Base-by-base conservation (phyloP, 306 rosid genomes). In the Psophocarpus tetragonolobus region DNA sequence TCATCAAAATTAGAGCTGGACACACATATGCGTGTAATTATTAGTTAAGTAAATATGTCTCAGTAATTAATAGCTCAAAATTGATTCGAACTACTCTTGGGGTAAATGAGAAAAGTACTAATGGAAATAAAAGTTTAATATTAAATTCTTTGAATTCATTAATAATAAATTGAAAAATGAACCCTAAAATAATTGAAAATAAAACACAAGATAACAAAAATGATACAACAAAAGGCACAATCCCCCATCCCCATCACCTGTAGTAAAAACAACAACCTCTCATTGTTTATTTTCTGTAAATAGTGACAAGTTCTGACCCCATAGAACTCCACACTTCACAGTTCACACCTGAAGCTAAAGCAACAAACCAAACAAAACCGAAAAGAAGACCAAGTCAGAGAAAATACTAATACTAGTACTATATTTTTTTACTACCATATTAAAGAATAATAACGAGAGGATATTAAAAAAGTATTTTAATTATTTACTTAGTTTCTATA, bases 291-390 rank as follows among this genome's bases (percentile, higher is more conserved):
- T 70, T 70, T 47, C 75, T 17, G 75, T 29, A 70, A 48, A 17
- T 17, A 48, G 60, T 47, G 75, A 47, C 62, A 70, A 47, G 20
- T 70, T 70, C 75, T 70, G 61, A 70, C 61, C 75, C 24, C 18
- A 65, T 65, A 18, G 30, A 65, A 36, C 71, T 65, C 30, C 50
- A 35, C 50, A 20, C 50, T 38, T 32, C 30, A 35, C 50, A 20
- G 32, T 38, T 32, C 30, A 35, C 70, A 64, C 48, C 70, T 64
- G 18, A 64, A 64, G 70, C 36, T n/a, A 47, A 69, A 69, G 74
- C 39, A 48, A 11, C 51, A 51, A 36, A 8, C 20, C 26, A 41
- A 45, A 68, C 71, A 36, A 36, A 20, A 64, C 10, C 3, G 3
- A 17, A 63, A 63, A 30, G 18, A 65, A n/a, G n/a, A 38, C 18